phyloP scores from a whole-genome alignment of 2,329 filamentous ascomycete genomes.

The Pseudohalonectria lignicola region DNA sequence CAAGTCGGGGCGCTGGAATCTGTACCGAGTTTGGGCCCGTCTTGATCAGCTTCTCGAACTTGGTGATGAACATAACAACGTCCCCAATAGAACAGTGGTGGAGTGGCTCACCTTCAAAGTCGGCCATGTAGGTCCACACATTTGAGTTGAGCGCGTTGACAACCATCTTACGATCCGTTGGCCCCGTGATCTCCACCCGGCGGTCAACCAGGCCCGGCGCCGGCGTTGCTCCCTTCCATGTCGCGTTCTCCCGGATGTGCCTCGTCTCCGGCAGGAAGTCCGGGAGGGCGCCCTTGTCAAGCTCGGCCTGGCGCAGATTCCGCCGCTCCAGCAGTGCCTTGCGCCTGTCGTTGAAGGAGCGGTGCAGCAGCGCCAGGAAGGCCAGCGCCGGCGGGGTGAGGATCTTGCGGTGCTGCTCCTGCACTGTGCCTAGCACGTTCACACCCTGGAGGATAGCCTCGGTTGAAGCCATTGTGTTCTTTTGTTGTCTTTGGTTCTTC shows the following conservation, averaged over 20 bases:
- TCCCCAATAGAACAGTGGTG: too few species aligned
- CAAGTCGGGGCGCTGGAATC: conserved; percentile 93
- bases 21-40: too few species aligned
- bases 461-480: conserved; percentile 50
- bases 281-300: conserved; percentile 78
- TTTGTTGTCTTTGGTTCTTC: conserved; percentile 1
- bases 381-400: conserved; percentile 81
- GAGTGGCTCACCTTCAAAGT: conserved; percentile 71
- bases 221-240: conserved; percentile 86
- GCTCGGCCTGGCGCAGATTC: conserved; percentile 76
- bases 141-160: conserved; percentile 93
- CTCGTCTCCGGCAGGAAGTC: conserved; percentile 95
- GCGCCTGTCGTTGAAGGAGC: conserved; percentile 83
- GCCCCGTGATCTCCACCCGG: conserved; percentile 92
- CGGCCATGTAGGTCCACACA: conserved; percentile 98
- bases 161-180: conserved; percentile 97
- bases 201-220: conserved; percentile 89
- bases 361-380: conserved; percentile 89
- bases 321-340: conserved; percentile 84
- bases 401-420: conserved; percentile 76
- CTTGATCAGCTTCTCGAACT: too few species aligned
- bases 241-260: conserved; percentile 85
- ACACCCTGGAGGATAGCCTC: conserved; percentile 81
- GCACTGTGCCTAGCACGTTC: conserved; percentile 69
- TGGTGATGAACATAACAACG: too few species aligned